Base-by-base conservation (phyloP, 1,139 yeast genomes). In the Debaryomyces robertsiae region DNA sequence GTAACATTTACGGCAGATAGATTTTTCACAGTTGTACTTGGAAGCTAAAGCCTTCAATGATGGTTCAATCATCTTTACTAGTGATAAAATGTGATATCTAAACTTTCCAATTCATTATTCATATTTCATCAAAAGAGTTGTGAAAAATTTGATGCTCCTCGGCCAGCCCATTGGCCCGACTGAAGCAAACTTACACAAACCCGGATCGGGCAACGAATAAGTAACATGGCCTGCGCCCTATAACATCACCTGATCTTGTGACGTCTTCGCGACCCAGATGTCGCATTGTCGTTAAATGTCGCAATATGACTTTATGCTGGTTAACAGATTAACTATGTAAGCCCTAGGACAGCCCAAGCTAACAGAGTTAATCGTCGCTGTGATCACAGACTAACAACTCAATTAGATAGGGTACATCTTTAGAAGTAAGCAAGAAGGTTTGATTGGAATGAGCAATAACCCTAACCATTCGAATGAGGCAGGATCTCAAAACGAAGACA, bases 1-100 rank as follows among this genome's bases (percentile, higher is more conserved):
- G 85, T 93, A 93, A 83, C 98, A 93, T 77, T 90, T 88, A 80
- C 98, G 95, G 84, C 98, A 93, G 73, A 93, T 93, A 61, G 96
- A 76, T 81, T 93, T 93, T 62, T 93, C 98, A 84, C 98, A 93
- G 95, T 93, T 93, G 90, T 87, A 93, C 81, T 93, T 93, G 71
- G 97, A 89, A 75, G 98, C 98, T 70, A 93, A 85, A 65, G 94
- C 96, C 82, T 91, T 93, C 69, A 93, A 85, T 66, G 98, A 91
- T 79, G 98, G 98, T 84, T 93, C 98, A 75, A 93, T 93, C 81
- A 91, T 89, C 61, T 58, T 64, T 59, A 36, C 29, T 41, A 39
- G 32, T 36, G 28, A 39, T 31, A 24, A 19, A 38, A 32, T 38
- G 38, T 32, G 38, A 32, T 38, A 32, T 32, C 36, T 32, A 24